Evolutionary conservation across 176 grass and related monocot genomes (phyloP), one percentile per base, ranked within the genome.

Genomic region (Rhipidocladum racemiflorum): DNA sequence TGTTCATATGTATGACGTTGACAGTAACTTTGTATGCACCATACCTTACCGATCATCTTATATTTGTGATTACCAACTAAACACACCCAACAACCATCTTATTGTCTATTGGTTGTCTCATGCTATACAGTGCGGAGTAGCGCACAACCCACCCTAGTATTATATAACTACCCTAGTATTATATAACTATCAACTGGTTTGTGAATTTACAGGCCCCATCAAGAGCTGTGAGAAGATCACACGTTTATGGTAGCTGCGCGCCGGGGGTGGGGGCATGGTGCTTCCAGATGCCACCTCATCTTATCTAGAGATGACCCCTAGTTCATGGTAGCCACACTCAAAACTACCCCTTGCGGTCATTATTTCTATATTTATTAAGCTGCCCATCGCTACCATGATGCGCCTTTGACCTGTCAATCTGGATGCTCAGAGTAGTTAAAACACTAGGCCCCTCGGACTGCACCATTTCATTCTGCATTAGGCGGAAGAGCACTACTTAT

Each of bases 401-500:
- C 0, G 23, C 21, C 20, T 82, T 78, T 15, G 89, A 66, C 25
- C 81, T 24, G 32, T 89, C 81, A 27, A 62, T 74, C 59, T 81
- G 78, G 72, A 89, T 82, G 77, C 73, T 83, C 23, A 87, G 30
- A 45, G 66, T 77, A 6, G 89, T 85, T 21, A 74, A 7, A 75
- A 84, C 62, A 16, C 73, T 72, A 34, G 61, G 55, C 0, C 61
- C 81, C 64, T 87, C 59, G 5, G 45, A 39, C n/a, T 75, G 86
- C 36, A 59, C 61, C 74, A 86, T 46, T 77, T 88, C 83, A 25
- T 44, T 84, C 89, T 94, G 86, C 70, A 71, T 50, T 24, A 10
- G 34, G 7, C 16, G 0, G 21, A 25, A 71, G 18, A 24, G 0
- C 1, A 50, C 3, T 55, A 60, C 25, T 62, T 75, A 78, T 14